Evolutionary conservation across 2,329 filamentous ascomycete species (phyloP).

Genomic region (Paraphaeosphaeria sporulosa): DNA sequence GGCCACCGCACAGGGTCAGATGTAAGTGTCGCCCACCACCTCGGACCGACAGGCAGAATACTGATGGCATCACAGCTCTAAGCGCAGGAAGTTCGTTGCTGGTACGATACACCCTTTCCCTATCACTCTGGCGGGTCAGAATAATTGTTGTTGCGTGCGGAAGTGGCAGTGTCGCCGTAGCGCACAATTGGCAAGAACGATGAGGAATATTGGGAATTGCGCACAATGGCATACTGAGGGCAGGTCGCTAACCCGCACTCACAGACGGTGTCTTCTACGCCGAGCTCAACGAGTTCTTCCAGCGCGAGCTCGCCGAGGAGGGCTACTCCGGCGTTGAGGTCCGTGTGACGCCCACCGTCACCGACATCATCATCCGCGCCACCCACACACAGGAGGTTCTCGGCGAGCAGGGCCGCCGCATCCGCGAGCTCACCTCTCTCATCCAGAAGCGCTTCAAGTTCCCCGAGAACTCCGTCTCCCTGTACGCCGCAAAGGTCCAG

Average conservation of each 20-base stretch:
- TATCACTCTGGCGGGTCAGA: conserved; percentile 17
- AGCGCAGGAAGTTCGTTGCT: conserved; percentile 76
- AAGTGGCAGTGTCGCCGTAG: conserved; percentile 15
- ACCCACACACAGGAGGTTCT: conserved; percentile 99
- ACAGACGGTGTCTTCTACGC: conserved; percentile 99
- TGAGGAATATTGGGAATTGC: conserved; percentile 17
- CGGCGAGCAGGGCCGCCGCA: conserved; percentile 99
- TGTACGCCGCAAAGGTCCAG: conserved; percentile 99
- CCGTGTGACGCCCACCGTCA: conserved; percentile 99
- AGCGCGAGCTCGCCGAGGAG: conserved; percentile 99
- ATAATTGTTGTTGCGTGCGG: conserved; percentile 61
- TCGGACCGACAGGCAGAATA: conserved; percentile 15
- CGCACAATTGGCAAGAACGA: conserved; percentile 15
- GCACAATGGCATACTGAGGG: conserved; percentile 29
- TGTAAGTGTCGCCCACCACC: conserved; percentile 41
- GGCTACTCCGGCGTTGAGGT: conserved; percentile 99
- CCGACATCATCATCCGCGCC: conserved; percentile 99
- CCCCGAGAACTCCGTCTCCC: conserved; percentile 99
- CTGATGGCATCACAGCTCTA: conserved; percentile 68
- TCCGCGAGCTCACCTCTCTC: conserved; percentile 99
- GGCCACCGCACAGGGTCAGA: conserved; percentile 52
- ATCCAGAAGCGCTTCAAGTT: conserved; percentile 99
- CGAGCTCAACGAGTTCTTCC: conserved; percentile 99
- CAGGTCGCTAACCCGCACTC: conserved; percentile 32
- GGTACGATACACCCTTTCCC: conserved; percentile 46